Conservation (phyloP, 768 basidiomycete species). For the Tricholomella constricta region DNA sequence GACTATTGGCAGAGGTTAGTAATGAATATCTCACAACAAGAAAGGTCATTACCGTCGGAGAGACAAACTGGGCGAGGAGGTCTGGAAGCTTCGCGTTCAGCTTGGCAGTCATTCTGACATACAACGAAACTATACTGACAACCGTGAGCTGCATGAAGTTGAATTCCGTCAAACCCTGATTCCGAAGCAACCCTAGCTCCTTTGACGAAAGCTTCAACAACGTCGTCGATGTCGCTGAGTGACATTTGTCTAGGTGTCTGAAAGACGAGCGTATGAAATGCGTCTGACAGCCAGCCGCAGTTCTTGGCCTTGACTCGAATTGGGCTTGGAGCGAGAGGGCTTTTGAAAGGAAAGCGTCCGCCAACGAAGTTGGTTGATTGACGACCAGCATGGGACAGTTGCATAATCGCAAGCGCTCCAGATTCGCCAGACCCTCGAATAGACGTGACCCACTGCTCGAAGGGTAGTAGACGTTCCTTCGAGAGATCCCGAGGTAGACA, state of each 20-base stretch:
- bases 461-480: conserved; percentile 49
- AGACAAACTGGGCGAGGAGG: conserved; percentile 78
- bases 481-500: conserved; percentile 51
- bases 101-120: not conserved
- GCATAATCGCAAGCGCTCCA: conserved; percentile 66
- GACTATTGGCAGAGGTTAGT: conserved; percentile 13
- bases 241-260: conserved; percentile 66
- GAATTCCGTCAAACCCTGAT: conserved; percentile 83
- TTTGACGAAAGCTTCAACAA: conserved; percentile 62
- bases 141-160: conserved; percentile 85
- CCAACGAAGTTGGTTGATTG: conserved; percentile 78
- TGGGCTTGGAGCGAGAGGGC: conserved; percentile 74
- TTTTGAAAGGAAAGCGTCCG: conserved; percentile 58
- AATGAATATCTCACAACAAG: not conserved
- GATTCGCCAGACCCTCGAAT: conserved; percentile 43
- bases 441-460: conserved; percentile 45
- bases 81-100: conserved; percentile 42
- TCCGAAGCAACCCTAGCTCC: conserved; percentile 66
- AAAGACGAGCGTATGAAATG: conserved; percentile 54
- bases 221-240: conserved; percentile 55
- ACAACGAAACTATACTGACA: conserved; percentile 49
- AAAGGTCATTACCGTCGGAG: conserved; percentile 54
- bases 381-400: conserved; percentile 81
- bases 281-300: conserved; percentile 30
- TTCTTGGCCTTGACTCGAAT: conserved; percentile 44